phyloP scores from a whole-genome alignment of 257 asterid genomes.

The Cynanchum wilfordii region DNA sequence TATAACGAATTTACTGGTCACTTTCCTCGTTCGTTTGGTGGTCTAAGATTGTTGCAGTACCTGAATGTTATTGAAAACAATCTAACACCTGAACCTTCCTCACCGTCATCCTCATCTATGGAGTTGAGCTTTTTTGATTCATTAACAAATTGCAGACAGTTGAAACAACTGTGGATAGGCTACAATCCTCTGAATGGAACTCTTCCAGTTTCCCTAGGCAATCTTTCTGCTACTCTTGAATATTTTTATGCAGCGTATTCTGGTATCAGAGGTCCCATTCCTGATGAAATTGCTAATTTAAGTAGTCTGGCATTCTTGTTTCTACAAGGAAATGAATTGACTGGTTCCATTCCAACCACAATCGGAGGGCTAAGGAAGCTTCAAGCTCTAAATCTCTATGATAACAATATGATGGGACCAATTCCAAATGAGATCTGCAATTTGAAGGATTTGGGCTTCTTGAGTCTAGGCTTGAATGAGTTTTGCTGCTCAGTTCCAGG shows the following conservation, averaged over 20 bases:
- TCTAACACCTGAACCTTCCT: slow-evolving; percentile 18
- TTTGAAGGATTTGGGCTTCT: slow-evolving; percentile 12
- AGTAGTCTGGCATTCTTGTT: slow-evolving; percentile 18
- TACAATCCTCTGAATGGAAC: slow-evolving; percentile 24
- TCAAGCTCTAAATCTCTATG: slow-evolving; percentile 8
- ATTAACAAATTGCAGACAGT: slow-evolving; percentile 22
- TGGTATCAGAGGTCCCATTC: slow-evolving; percentile 26
- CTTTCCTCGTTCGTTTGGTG: slow-evolving; percentile 34
- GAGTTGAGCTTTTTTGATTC: slow-evolving; percentile 20
- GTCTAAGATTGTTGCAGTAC: slow-evolving; percentile 22
- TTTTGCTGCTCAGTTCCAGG: slow-evolving; percentile 15
- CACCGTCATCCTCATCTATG: background rate
- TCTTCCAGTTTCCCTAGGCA: slow-evolving; percentile 31
- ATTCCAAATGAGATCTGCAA: slow-evolving; percentile 13
- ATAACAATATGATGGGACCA: slow-evolving; percentile 18
- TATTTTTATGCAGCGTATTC: slow-evolving; percentile 6
- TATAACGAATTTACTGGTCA: slow-evolving; percentile 25
- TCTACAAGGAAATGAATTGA: slow-evolving; percentile 21
- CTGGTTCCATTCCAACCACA: slow-evolving; percentile 20
- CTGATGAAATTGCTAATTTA: slow-evolving; percentile 31
- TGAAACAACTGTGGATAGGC: slow-evolving; percentile 13
- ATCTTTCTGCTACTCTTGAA: slow-evolving; percentile 26
- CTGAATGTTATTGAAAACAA: slow-evolving; percentile 28
- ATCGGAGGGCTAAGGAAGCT: slow-evolving; percentile 11
- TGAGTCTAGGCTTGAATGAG: slow-evolving; percentile 14